Base-by-base conservation (phyloP, 2,329 filamentous ascomycete species). In the Sarocladium kiliense region DNA sequence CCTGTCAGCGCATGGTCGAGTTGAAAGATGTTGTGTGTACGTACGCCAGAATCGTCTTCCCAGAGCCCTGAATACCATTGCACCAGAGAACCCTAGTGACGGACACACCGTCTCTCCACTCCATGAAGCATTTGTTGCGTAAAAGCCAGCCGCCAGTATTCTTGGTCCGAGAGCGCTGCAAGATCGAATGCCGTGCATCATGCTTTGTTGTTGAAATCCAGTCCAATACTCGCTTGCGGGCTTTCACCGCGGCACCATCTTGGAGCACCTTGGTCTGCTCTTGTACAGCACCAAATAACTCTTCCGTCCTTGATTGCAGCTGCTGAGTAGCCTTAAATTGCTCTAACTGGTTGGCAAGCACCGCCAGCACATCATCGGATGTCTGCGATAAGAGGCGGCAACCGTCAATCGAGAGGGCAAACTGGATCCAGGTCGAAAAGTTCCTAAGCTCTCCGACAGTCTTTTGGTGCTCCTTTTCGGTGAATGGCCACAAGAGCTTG, bases 31-130 rank as follows among this genome's bases (percentile, higher is more conserved):
- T 7, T 7, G 53, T 30, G 55, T 53, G 42, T 58, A 56, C 57
- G 54, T 56, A 64, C 62, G 59, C 49, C 10, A 64, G 49, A 18
- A 60, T 55, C 3, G 63, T 60, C 55, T 64, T 64, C 19, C 63
- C 62, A 9, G 62, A 57, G 19, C 63, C 62, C 37, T 58, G 62
- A 27, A 61, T 62, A 12, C 63, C 63, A 34, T 58, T 54, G 51
- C 61, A 63, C 58, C 58, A 63, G 34, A 63, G 58, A 4, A 57
- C 18, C 18, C 55, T 51, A 10, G 54, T 34, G 9, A n/a, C 27
- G 23, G 39, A 36, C 12, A 6, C 7, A 7, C 30, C 30, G 6
- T 6, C 30, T 12, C 30, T 32, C 30, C 30, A 32, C 12, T 32
- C 30, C 30, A 32, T 32, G 12, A 32, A 32, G 30, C 30, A 7